These are phyloP conservation scores for Tetraselmis striata DNA, from an alignment of 139 green algal species.

Conservation along the genomic window DNA sequence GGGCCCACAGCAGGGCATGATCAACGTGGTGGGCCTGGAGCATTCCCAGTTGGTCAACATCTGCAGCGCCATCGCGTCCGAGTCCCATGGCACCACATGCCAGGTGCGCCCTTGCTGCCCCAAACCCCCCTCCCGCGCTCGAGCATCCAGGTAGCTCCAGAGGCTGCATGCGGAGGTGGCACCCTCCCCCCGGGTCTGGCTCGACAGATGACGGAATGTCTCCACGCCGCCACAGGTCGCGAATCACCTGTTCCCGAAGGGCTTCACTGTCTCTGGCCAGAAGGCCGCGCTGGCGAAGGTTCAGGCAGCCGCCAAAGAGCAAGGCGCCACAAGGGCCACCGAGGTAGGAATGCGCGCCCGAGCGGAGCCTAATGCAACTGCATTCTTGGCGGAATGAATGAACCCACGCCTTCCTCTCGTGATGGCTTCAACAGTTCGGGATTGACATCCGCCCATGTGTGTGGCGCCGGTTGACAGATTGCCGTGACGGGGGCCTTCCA, in stretches of 20 bases:
- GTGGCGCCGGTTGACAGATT: no score
- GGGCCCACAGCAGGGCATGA: constrained; percentile 75
- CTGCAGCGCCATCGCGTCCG: constrained; percentile 2
- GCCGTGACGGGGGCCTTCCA: constrained; percentile 89
- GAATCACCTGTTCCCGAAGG: constrained; percentile 84
- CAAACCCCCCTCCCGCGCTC: no score
- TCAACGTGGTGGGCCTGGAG: constrained; percentile 77
- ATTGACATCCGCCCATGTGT: no score
- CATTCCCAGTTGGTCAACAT: constrained; percentile 56
- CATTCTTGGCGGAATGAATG: no score
- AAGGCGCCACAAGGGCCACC: constrained; percentile 73
- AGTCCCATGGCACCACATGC: neutral
- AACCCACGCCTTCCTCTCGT: no score
- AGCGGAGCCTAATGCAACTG: no score
- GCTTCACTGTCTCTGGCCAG: constrained; percentile 20
- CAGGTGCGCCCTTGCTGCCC: neutral
- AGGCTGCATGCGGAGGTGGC: no score
- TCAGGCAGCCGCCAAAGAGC: constrained; percentile 36
- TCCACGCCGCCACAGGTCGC: constrained; percentile 62
- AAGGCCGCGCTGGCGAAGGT: constrained; percentile 54
- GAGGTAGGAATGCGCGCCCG: no score
- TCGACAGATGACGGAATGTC: no score
- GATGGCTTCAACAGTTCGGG: no score
- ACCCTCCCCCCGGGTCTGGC: no score
- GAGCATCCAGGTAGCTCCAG: no score